A percentile compares a stretch with the other conserved stretches of the same genome.
Conservation (phyloP, 805 yeast genomes). For the Ogataea sp. region DNA sequence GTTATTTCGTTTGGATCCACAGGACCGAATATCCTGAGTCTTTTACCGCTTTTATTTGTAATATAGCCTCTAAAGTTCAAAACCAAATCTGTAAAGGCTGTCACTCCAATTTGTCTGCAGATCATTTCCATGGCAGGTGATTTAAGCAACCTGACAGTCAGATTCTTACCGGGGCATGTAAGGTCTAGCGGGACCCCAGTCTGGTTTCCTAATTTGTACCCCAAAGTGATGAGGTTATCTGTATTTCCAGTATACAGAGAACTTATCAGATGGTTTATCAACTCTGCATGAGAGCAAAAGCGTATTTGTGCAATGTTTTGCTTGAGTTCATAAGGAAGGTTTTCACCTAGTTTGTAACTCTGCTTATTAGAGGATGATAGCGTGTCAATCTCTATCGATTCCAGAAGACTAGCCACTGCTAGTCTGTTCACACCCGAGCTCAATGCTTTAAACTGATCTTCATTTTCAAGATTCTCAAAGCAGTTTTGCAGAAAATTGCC, state of each 20-base stretch:
- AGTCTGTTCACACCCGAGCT: not conserved
- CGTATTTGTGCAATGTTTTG: no score
- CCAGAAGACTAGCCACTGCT: no score
- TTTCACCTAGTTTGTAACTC: no score
- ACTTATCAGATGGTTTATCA: constrained; percentile 33
- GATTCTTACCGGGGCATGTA: constrained; percentile 27
- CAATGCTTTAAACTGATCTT: not conserved
- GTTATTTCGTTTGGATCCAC: no score
- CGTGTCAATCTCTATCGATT: no score
- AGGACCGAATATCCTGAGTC: not conserved
- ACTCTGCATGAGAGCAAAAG: constrained; percentile 26
- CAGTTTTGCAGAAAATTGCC: not conserved
- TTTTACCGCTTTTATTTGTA: not conserved
- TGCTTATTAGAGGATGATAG: no score
- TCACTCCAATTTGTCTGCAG: constrained; percentile 30
- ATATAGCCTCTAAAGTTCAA: constrained; percentile 26
- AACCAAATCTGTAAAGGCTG: constrained; percentile 30
- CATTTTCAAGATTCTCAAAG: no score
- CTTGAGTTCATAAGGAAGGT: no score
- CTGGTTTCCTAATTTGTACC: constrained; percentile 30
- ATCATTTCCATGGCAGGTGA: constrained; percentile 35
- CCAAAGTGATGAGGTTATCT: constrained; percentile 32
- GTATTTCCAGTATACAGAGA: constrained; percentile 21
- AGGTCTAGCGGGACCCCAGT: constrained; percentile 19
- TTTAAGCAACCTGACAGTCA: constrained; percentile 33